Evolutionary conservation across 768 basidiomycete genomes (phyloP), one percentile per base, ranked within the genome.

Genomic region (Rhodotorula diobovata): DNA sequence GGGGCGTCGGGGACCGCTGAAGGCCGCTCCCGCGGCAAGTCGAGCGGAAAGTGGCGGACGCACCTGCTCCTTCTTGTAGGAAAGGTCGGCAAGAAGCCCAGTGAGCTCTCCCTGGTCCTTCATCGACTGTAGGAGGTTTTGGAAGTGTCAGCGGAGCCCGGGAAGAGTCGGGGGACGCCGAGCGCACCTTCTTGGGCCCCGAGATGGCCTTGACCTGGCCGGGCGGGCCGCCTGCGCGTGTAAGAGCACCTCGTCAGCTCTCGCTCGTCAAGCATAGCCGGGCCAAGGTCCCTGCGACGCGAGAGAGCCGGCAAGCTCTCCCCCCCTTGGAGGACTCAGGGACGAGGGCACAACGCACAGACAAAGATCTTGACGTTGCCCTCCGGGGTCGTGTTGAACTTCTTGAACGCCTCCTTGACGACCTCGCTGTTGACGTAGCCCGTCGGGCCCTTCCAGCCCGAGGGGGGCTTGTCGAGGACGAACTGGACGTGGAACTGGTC

Each of bases 321-420:
- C n/a, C n/a, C n/a, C n/a, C n/a, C n/a, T n/a, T n/a, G n/a, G n/a
- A n/a, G n/a, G n/a, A n/a, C n/a, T n/a, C n/a, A n/a, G 15, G 45
- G 35, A 25, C 58, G 53, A 45, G 35, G 34, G 25, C 63, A 39
- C 14, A 20, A 80, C 87, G 75, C 81, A 87, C 92, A 97, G 34
- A 97, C 81, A 79, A 93, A 90, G 67, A 94, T 81, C 83, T 93
- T 94, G 76, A 91, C 84, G 82, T 93, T 94, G 67, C 90, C 87
- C 30, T 68, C 63, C 9, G 63, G 23, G 21, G 43, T 51, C 55
- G 67, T 61, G 16, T 48, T 62, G 35, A 70, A 65, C 50, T 55
- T 32, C 25, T 48, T 85, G 71, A 93, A 84, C 51, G 56, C 60
- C 77, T 89, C 83, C 81, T 87, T 86, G 77, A 98, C 83, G 61